A percentile compares a stretch with the other conserved stretches of the same genome.
phyloP scores from a whole-genome alignment of 2,329 filamentous ascomycete genomes.

The Pseudogymnoascus sp. region DNA sequence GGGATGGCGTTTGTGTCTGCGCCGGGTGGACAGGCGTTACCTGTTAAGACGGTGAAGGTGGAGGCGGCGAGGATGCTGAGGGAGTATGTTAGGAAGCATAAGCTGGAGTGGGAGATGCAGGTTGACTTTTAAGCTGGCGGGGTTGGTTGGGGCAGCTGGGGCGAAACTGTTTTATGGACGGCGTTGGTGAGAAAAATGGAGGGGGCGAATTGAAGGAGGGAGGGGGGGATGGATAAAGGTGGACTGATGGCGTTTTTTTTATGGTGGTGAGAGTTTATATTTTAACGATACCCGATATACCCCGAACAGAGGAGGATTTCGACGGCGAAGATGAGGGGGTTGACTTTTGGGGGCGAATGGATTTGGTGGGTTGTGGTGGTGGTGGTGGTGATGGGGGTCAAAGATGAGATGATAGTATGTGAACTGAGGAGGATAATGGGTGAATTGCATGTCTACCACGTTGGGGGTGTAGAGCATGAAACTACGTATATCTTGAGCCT shows the following conservation, averaged over 20 bases:
- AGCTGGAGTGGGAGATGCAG: slow-evolving; percentile 5
- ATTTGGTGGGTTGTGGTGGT: not conserved
- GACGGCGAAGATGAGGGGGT: not conserved
- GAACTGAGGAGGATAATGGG: not conserved
- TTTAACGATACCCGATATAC: slow-evolving; percentile 7
- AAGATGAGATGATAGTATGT: not conserved
- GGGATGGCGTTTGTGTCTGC: not conserved
- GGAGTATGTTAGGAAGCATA: not conserved
- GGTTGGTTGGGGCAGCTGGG: not conserved
- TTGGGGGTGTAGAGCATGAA: not conserved
- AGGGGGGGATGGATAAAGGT: not conserved
- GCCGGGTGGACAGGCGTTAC: not conserved
- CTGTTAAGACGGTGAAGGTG: not conserved
- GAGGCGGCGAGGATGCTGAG: not conserved
- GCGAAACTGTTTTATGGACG: not conserved
- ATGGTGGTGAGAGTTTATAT: slow-evolving; percentile 5
- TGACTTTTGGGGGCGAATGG: not conserved
- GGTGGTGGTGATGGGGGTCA: not conserved
- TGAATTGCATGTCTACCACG: not conserved
- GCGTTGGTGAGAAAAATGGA: not conserved
- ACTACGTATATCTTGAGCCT: not conserved
- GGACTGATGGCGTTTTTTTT: slow-evolving; percentile 5
- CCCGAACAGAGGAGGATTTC: slow-evolving; percentile 1
- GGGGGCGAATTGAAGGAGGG: not conserved
- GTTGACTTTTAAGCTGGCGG: not conserved